Base-by-base conservation (phyloP, 345 rosid genomes). In the Eucalyptus pauciflora region DNA sequence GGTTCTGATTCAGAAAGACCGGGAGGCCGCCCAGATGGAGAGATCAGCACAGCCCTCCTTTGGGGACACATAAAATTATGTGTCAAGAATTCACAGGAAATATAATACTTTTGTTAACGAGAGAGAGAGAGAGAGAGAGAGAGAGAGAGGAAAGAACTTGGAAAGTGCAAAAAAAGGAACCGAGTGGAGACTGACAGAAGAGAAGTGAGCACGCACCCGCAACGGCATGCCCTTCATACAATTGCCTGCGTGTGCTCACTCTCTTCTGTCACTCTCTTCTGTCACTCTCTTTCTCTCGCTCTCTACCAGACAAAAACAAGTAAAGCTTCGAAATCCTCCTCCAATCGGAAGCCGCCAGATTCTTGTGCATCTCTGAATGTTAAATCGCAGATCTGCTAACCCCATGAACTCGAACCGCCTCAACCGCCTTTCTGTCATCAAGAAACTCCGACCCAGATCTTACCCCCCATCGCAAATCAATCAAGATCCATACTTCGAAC, bases 181-280 rank as follows among this genome's bases (percentile, higher is more conserved):
- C 27, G 2, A 88, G 50, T 24, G 83, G 54, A 25, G 46, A 51
- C 62, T 81, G 89, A 88, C 50, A 14, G 86, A 48, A 87, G 94
- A 90, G 93, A 90, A 88, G 94, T 93, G 94, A 95, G 96, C 96
- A 95, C 96, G 88, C 93, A 92, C 93, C 88, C 81, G 91, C 94
- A 92, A 91, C 90, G 91, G 91, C 89, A 93, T 93, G 92, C 43
- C 67, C 58, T 51, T 88, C 92, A 92, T 91, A 93, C 94, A 92
- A 94, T 89, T 91, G 92, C 93, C 93, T 89, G 96, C 93, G 91
- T 93, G 94, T 94, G 96, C 96, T 94, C 96, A 94, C 95, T 95
- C 96, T 94, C 96, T 95, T 90, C 96, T 95, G 96, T 95, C 96
- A 93, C 90, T 89, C 92, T 88, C 85, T 37, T 10, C 33, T 33